Base-by-base conservation (phyloP, 2,329 filamentous ascomycete genomes). In the Pyrenophora seminiperda region DNA sequence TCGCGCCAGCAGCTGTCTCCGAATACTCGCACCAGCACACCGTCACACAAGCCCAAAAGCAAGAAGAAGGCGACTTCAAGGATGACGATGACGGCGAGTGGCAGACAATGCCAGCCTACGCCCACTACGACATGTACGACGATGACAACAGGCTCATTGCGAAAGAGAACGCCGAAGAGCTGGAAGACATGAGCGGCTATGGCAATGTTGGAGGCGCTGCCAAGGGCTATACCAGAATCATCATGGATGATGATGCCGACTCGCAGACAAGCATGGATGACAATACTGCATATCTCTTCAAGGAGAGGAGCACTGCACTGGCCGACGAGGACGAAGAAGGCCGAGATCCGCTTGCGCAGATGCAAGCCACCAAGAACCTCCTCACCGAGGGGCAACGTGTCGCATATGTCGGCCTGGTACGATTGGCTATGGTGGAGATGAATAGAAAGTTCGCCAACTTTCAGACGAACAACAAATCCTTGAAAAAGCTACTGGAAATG, bases 181-280 rank as follows among this genome's bases (percentile, higher is more conserved):
- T 86, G 11, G 86, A 91, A 39, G 87, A 87, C 46, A 81, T 83
- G 36, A 83, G 86, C 54, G 86, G 83, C 33, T 96, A 96, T 64
- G 83, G 80, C 17, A 87, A 87, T 11, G 81, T 96, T 0, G 92
- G 93, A 18, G 92, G 92, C 20, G 93, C 93, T 7, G 91, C 91
- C 31, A 97, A 91, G 73, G 94, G 94, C 4, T 99, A 99, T 72
- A 99, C 94, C 0, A 83, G 91, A 40, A 91, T 99, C n/a, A 84
- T 95, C 56, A 82, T 96, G 63, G 94, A 99, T 63, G 94, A 99
- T 58, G 94, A 99, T 73, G 92, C 87, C 11, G 85, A 96, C 70
- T 97, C 92, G 20, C 89, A 89, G 40, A 99, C 91, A 3, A 97
- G 93, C 75, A 85, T 99, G 85, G 94, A 99, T 69, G 94, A 99